phyloP scores from a whole-genome alignment of 257 asterid species.

The Capsicum chinense region DNA sequence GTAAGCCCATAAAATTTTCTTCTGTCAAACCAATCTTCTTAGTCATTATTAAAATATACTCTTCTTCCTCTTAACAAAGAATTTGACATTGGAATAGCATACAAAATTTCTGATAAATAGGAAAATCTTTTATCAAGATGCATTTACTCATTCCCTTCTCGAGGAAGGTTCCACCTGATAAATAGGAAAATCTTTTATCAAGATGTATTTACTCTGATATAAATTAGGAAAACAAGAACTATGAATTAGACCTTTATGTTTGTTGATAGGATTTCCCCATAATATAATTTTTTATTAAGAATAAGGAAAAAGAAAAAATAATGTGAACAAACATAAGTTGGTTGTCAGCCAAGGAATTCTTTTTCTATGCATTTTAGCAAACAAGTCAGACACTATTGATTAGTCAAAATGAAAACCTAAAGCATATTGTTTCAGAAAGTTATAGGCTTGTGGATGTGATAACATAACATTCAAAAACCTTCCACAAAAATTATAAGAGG shows the following conservation, averaged over 20 bases:
- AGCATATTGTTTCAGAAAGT: slow-evolving; percentile 11
- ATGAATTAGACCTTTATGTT: background rate
- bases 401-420: slow-evolving; percentile 20
- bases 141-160: background rate
- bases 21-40: background rate
- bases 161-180: background rate
- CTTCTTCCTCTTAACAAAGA: slow-evolving; percentile 7
- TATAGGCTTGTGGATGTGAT: background rate
- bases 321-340: slow-evolving; percentile 9
- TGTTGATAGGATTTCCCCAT: background rate
- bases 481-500: slow-evolving; percentile 8
- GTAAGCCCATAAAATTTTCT: background rate
- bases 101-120: background rate
- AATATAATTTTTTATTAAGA: background rate
- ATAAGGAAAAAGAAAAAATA: background rate
- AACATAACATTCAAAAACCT: background rate
- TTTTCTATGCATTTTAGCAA: slow-evolving; percentile 12
- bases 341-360: background rate
- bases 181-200: too few species aligned
- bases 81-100: background rate
- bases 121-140: background rate
- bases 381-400: background rate
- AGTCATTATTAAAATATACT: background rate
- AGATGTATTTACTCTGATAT: background rate
- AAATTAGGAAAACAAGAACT: background rate